Base-by-base conservation (phyloP, 306 rosid species). In the Vicia faba region DNA sequence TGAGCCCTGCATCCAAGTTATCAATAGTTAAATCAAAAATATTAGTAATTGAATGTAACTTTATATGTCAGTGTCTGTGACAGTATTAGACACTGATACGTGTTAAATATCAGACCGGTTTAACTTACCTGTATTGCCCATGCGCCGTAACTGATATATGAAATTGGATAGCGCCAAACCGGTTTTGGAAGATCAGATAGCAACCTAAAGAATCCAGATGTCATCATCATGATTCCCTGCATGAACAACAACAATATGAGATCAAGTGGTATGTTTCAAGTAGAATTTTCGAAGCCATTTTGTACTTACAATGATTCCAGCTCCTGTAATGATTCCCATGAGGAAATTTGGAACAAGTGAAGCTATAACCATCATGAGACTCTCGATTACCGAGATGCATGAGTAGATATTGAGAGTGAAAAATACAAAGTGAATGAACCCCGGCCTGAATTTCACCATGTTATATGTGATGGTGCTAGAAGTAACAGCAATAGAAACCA, bases 291-390 rank as follows among this genome's bases (percentile, higher is more conserved):
- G 44, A 11, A 51, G 62, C 67, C 11, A 54, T 38, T 29, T 38
- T 45, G 64, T 70, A 66, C 95, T 84, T 79, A 93, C 99, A 81
- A 93, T 93, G 75, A 93, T 58, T 73, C 99, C 99, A 50, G 99
- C 96, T 15, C 97, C 99, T 7, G 96, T 84, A 53, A 93, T 78
- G 60, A 90, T 90, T 57, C 99, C 99, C 99, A 93, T 93, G 18
- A 93, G 96, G 74, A 90, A 93, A 80, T 93, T 93, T 18, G 99
- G 99, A 73, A 93, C 99, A 58, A 93, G 78, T 48, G 99, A 85
- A 50, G 99, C 99, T 12, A 93, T 89, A 73, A 93, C 97, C 99
- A 93, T 93, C 99, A 93, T 90, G 81, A 93, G 93, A 78, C 99
- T 87, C 80, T 93, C 99, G 46, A 93, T 83, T 5, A 90, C 97